A percentile compares a stretch with the other conserved stretches of the same genome.
Evolutionary conservation across 148 eudicot genomes (phyloP).

Genomic region (Camellia granthamiana): DNA sequence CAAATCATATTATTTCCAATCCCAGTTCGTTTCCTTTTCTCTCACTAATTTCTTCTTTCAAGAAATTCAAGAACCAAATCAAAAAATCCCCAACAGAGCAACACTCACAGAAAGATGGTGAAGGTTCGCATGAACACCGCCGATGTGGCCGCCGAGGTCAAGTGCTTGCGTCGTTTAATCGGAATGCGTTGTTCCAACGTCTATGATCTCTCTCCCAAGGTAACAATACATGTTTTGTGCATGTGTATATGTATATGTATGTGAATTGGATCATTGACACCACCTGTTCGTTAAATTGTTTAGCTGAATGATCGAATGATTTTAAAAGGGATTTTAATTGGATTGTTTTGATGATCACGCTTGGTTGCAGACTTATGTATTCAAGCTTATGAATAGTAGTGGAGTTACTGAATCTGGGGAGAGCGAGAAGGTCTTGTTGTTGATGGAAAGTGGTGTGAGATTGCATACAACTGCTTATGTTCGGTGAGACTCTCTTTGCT

Average conservation of each 20-base stretch:
- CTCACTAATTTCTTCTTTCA: not conserved
- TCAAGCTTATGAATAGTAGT: slow-evolving; percentile 97
- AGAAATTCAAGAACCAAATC: not conserved
- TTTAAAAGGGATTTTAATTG: not conserved
- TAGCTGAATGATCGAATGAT: slow-evolving; percentile 1
- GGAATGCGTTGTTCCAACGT: slow-evolving; percentile 98
- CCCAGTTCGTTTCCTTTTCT: not conserved
- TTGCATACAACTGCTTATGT: slow-evolving; percentile 88
- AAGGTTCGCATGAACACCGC: slow-evolving; percentile 99
- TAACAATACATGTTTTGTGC: slow-evolving; percentile 8
- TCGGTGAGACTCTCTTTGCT: slow-evolving; percentile 40
- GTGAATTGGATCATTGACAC: not conserved
- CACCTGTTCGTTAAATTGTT: slow-evolving; percentile 4
- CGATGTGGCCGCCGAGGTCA: slow-evolving; percentile 98
- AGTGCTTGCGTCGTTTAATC: slow-evolving; percentile 75
- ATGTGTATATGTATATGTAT: not conserved
- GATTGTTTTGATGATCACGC: not conserved
- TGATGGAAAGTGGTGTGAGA: slow-evolving; percentile 96
- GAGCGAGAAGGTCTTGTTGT: slow-evolving; percentile 90
- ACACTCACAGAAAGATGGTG: slow-evolving; percentile 54
- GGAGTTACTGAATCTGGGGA: slow-evolving; percentile 98
- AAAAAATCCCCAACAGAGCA: not conserved
- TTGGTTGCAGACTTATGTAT: slow-evolving; percentile 74
- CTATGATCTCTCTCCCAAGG: slow-evolving; percentile 94
- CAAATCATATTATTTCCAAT: too few relatives aligned